These are phyloP conservation scores for Phytophthora fragariaefolia DNA, from an alignment of 352 stramenopile species.

Conservation along the genomic window DNA sequence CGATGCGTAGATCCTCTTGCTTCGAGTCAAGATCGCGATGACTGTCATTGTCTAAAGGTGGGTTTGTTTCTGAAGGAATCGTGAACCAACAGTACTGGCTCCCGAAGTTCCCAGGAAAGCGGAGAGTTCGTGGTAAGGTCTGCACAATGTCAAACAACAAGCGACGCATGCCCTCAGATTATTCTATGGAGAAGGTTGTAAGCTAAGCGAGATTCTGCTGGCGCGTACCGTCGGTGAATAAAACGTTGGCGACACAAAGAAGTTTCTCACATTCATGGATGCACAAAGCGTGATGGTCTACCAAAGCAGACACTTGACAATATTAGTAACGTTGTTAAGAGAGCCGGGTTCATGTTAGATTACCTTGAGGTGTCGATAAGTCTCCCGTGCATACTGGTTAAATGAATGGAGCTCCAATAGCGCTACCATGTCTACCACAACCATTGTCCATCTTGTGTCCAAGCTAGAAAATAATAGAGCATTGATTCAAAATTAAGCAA, in stretches of 20 bases:
- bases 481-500: background rate
- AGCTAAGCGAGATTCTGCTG: background rate
- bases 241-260: constrained; percentile 59
- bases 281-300: constrained; percentile 70
- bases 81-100: constrained; percentile 44
- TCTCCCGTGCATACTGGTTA: constrained; percentile 71
- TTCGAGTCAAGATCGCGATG: constrained; percentile 14
- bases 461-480: constrained; percentile 33
- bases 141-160: constrained; percentile 10
- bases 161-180: too few relatives aligned
- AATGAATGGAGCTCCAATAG: constrained; percentile 74
- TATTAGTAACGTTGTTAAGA: background rate
- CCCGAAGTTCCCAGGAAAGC: constrained; percentile 35
- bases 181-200: too few relatives aligned
- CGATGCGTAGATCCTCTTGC: constrained; percentile 34
- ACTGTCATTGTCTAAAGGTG: constrained; percentile 4
- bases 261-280: constrained; percentile 70
- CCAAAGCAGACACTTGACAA: background rate
- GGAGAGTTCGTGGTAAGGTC: constrained; percentile 53
- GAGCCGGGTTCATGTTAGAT: background rate
- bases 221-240: constrained; percentile 55
- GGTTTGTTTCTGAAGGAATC: constrained; percentile 26
- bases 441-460: constrained; percentile 57
- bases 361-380: constrained; percentile 72
- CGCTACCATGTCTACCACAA: constrained; percentile 68